phyloP scores from a whole-genome alignment of 768 basidiomycete species.

The Boletellus emodensis region DNA sequence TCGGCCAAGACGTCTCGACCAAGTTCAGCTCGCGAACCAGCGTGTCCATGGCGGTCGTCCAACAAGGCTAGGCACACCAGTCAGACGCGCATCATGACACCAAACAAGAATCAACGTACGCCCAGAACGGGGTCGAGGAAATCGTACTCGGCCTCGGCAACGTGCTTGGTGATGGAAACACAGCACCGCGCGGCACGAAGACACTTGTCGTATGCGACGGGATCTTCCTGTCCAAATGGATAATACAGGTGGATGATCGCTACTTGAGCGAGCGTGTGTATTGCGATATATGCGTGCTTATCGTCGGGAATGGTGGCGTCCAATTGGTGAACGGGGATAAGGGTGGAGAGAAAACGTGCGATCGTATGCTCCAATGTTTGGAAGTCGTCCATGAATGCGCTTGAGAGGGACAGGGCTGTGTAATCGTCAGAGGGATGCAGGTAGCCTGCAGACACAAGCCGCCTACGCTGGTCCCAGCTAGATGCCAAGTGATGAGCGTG shows the following conservation, averaged over 20 bases:
- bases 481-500: conserved; percentile 59
- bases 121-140: conserved; percentile 78
- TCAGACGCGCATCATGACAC: conserved; percentile 7
- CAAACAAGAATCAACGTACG: conserved; percentile 39
- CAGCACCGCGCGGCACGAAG: conserved; percentile 59
- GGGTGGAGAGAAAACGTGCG: conserved; percentile 55
- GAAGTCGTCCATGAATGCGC: conserved; percentile 53
- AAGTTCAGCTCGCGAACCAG: conserved; percentile 63
- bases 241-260: conserved; percentile 65
- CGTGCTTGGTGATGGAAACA: conserved; percentile 56
- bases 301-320: conserved; percentile 52
- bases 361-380: conserved; percentile 61
- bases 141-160: conserved; percentile 60
- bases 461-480: conserved; percentile 58
- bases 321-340: conserved; percentile 64
- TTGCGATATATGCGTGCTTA: conserved; percentile 53
- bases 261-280: conserved; percentile 63
- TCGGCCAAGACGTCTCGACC: conserved; percentile 61
- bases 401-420: conserved; percentile 43
- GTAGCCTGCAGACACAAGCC: conserved; percentile 15
- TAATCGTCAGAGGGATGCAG: conserved; percentile 20
- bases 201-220: conserved; percentile 62
- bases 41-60: conserved; percentile 66
- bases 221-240: conserved; percentile 56
- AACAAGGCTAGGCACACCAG: conserved; percentile 50